Percentiles rank a stretch among this genome's conserved stretches.
Evolutionary conservation across 129 eudicot genomes (phyloP).

Genomic region (Escallonia rubra): DNA sequence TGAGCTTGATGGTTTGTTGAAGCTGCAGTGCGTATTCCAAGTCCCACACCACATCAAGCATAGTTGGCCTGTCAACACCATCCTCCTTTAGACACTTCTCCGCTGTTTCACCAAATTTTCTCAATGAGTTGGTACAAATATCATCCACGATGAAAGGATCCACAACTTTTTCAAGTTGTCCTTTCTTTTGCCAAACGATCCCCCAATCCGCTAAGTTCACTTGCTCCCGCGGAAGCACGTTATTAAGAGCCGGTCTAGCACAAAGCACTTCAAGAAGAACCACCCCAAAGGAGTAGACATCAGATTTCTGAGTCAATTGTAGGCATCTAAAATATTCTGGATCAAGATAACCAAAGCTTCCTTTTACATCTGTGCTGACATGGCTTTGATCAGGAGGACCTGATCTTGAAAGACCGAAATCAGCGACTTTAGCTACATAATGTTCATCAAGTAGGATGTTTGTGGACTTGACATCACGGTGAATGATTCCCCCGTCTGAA

Average conservation of each 20-base stretch:
- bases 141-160: slow-evolving; percentile 47
- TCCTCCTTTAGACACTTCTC: slow-evolving; percentile 45
- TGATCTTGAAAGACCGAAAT: slow-evolving; percentile 52
- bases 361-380: slow-evolving; percentile 41
- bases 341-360: slow-evolving; percentile 68
- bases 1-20: slow-evolving; percentile 27
- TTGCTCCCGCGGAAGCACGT: slow-evolving; percentile 37
- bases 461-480: slow-evolving; percentile 72
- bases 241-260: slow-evolving; percentile 50
- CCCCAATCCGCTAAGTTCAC: slow-evolving; percentile 63
- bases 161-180: slow-evolving; percentile 32
- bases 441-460: slow-evolving; percentile 58
- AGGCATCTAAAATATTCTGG: slow-evolving; percentile 53
- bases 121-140: slow-evolving; percentile 40
- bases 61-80: slow-evolving; percentile 61
- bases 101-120: slow-evolving; percentile 44
- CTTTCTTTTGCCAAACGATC: slow-evolving; percentile 24
- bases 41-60: slow-evolving; percentile 61
- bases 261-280: slow-evolving; percentile 64
- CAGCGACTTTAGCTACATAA: slow-evolving; percentile 58
- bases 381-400: slow-evolving; percentile 30
- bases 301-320: slow-evolving; percentile 54
- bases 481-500: slow-evolving; percentile 45
- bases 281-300: slow-evolving; percentile 67
- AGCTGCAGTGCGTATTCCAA: slow-evolving; percentile 54